Base-by-base conservation (phyloP, 2,329 filamentous ascomycete species). In the Colletotrichum brevisporum region DNA sequence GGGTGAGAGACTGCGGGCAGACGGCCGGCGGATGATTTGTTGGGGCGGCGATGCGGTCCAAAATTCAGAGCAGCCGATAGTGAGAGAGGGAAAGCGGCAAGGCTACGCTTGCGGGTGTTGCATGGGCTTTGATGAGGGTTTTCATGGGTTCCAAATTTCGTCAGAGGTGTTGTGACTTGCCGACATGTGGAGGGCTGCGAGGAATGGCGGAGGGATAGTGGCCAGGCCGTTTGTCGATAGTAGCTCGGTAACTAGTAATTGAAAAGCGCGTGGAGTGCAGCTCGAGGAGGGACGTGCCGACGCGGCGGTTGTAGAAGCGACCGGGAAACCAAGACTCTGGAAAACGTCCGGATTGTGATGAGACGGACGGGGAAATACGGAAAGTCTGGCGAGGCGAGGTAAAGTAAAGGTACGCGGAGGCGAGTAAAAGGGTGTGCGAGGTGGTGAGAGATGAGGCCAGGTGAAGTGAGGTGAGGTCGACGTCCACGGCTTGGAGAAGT, bases 121-220 rank as follows among this genome's bases (percentile, higher is more conserved):
- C 41, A 12, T 43, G 36, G 51, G 43, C 39, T 45, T 45, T 27
- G 45, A 41, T 16, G 62, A 21, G 55, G 41, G 62, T 61, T 66
- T 66, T 66, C 55, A 69, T 66, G 62, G 47, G 26, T 47, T 52
- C 39, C 43, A 55, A 51, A 52, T 48, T 47, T 66, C 54, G 26
- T 60, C 47, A 56, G 45, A 50, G 47, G 51, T 47, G 39, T 41
- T 43, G 55, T 52, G 59, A 52, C 15, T 60, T 66, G 62, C 51
- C 62, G 55, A 51, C 43, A 59, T 69, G 62, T 54, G 61, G 60
- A 69, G 51, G 62, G 62, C 45, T 27, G 50, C 21, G 51, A 52
- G 50, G 51, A 55, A 59, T 60, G 55, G 62, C 48, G 50, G 43
- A 60, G 45, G 51, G 54, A 51, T 50, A 59, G 61, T 43, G 47